Evolutionary conservation across 441 rosid genomes (phyloP).

Genomic region (Gossypium gossypioides): DNA sequence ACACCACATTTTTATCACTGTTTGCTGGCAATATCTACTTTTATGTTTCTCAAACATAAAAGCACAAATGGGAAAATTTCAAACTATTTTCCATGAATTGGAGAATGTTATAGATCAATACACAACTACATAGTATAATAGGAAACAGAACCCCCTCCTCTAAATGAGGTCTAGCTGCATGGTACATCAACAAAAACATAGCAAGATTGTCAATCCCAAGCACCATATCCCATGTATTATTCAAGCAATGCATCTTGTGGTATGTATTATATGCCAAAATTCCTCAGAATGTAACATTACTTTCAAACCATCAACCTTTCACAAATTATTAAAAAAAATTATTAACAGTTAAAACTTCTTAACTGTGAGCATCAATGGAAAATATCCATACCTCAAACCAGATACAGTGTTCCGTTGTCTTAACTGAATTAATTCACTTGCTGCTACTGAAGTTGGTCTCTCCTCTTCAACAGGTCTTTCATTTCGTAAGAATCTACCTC

Average conservation of each 20-base stretch:
- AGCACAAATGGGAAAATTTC: not conserved
- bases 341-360: not conserved
- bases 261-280: not conserved
- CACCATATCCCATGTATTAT: not conserved
- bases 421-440: slow-evolving; percentile 78
- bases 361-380: not conserved
- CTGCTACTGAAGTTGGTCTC: slow-evolving; percentile 74
- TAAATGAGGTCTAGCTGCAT: not conserved
- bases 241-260: not conserved
- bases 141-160: not conserved
- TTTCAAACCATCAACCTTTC: not conserved
- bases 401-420: slow-evolving; percentile 88
- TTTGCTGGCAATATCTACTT: not conserved
- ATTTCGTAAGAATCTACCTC: slow-evolving; percentile 90
- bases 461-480: slow-evolving; percentile 73
- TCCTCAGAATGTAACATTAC: not conserved
- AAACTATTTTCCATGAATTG: not conserved
- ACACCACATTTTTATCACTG: not conserved
- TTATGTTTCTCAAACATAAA: not conserved
- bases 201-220: not conserved
- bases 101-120: not conserved
- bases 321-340: not conserved
- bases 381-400: slow-evolving; percentile 60
- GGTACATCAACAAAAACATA: not conserved
- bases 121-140: not conserved